Conservation (phyloP, 2,329 filamentous ascomycete species). For the Diaporthe citriasiana region DNA sequence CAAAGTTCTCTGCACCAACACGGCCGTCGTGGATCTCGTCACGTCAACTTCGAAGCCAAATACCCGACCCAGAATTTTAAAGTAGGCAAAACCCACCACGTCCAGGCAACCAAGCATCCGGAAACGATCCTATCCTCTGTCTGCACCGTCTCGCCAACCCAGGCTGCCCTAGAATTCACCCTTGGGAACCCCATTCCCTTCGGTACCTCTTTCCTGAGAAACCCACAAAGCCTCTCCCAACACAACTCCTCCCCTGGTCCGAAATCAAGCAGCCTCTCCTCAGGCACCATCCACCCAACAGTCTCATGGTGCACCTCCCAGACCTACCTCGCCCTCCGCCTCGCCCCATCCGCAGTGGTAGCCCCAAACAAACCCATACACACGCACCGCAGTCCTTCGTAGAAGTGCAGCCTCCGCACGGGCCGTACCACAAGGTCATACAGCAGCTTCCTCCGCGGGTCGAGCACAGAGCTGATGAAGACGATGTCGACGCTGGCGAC, state of each 20-base stretch:
- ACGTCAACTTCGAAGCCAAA: background rate
- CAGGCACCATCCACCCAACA: conserved; percentile 52
- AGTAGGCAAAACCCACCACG: background rate
- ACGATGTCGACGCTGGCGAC: conserved; percentile 70
- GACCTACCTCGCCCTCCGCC: conserved; percentile 55
- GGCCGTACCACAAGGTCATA: conserved; percentile 1
- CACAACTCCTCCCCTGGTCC: conserved; percentile 4
- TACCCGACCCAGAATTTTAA: background rate
- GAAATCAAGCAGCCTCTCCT: conserved; percentile 44
- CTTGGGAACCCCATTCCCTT: background rate
- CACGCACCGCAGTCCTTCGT: conserved; percentile 69
- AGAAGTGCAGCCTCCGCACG: conserved; percentile 11
- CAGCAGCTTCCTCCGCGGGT: conserved; percentile 11
- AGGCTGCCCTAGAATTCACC: background rate
- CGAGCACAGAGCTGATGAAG: conserved; percentile 44
- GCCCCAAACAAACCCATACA: conserved; percentile 77
- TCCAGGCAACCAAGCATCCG: background rate
- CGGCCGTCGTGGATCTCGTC: background rate
- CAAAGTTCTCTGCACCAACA: too few species aligned
- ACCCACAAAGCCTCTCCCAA: conserved; percentile 29
- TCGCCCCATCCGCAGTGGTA: conserved; percentile 76
- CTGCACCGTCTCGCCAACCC: conserved; percentile 8
- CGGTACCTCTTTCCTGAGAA: conserved; percentile 18
- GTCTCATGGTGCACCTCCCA: conserved; percentile 55
- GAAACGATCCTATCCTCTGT: conserved; percentile 1